A percentile compares a stretch with the other conserved stretches of the same genome.
Evolutionary conservation across 306 rosid genomes (phyloP).

Genomic region (Echinosophora koreensis): DNA sequence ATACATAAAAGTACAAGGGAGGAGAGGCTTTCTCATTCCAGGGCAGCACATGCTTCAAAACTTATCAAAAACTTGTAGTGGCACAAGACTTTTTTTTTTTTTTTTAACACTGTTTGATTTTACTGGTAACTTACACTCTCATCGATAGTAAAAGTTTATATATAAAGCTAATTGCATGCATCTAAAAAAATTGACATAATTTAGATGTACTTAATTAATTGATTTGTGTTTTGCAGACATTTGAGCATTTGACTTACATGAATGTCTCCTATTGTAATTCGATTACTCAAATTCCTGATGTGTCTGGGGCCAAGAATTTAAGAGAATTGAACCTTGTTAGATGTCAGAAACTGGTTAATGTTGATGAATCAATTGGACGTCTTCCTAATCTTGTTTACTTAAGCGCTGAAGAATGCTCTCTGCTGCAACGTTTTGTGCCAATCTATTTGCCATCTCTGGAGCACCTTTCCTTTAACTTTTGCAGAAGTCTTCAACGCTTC

Average conservation of each 20-base stretch:
- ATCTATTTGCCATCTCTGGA: conserved; percentile 38
- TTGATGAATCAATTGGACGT: neutral
- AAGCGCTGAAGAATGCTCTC: neutral
- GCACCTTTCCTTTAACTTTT: conserved; percentile 22
- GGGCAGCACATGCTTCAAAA: too few species aligned
- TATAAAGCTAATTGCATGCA: neutral
- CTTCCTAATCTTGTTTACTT: conserved; percentile 22
- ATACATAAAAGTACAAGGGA: too few species aligned
- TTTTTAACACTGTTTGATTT: too few species aligned
- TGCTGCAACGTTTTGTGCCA: conserved; percentile 17
- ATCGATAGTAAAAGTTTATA: neutral
- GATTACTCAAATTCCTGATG: conserved; percentile 32
- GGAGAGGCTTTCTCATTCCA: too few species aligned
- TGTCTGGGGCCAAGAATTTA: conserved; percentile 28
- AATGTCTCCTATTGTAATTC: conserved; percentile 9
- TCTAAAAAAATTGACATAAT: too few species aligned
- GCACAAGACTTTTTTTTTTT: too few species aligned
- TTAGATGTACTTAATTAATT: too few species aligned
- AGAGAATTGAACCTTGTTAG: neutral
- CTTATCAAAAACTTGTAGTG: too few species aligned
- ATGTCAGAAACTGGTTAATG: neutral
- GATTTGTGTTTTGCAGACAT: conserved; percentile 13
- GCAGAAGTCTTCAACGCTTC: conserved; percentile 17
- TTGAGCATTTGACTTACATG: conserved; percentile 25
- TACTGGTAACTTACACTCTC: too few species aligned